Conservation (phyloP, 106 monocot genomes). For the Dendrobium catenatum region DNA sequence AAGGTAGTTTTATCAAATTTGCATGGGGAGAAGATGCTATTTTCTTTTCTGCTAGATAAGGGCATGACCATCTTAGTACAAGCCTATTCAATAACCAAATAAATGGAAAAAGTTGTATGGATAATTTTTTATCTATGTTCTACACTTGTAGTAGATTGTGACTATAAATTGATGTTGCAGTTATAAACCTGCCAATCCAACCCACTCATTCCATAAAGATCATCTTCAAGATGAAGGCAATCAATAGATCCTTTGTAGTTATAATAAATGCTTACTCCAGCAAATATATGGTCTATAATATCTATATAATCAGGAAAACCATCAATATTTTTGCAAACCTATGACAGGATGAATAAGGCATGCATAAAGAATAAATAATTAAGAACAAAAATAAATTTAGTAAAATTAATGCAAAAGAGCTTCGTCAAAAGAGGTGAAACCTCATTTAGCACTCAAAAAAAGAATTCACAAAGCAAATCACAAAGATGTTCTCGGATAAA, state of each 20-base stretch:
- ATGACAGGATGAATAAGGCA: background rate
- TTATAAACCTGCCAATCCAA: slow-evolving; percentile 24
- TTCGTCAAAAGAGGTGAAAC: background rate
- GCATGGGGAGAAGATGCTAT: slow-evolving; percentile 76
- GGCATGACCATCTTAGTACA: slow-evolving; percentile 95
- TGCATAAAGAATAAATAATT: background rate
- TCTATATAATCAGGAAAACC: slow-evolving; percentile 31
- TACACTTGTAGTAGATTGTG: background rate
- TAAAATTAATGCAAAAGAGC: background rate
- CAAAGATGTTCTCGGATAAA: background rate
- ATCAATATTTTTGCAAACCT: slow-evolving; percentile 84
- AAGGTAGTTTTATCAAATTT: slow-evolving; percentile 50
- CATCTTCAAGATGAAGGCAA: slow-evolving; percentile 83
- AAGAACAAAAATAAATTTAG: background rate
- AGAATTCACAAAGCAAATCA: background rate
- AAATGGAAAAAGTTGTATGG: background rate
- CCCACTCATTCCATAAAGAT: slow-evolving; percentile 74
- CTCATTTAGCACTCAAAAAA: background rate
- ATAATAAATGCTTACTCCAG: slow-evolving; percentile 83
- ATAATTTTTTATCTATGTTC: background rate
- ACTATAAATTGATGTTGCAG: background rate
- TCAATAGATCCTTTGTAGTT: slow-evolving; percentile 71
- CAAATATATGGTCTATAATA: slow-evolving; percentile 68
- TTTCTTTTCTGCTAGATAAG: slow-evolving; percentile 47
- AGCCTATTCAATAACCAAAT: slow-evolving; percentile 30